These are phyloP conservation scores for Backusella liffmaniae DNA, from an alignment of 192 early-diverging fungal genomes.

Conservation along the genomic window DNA sequence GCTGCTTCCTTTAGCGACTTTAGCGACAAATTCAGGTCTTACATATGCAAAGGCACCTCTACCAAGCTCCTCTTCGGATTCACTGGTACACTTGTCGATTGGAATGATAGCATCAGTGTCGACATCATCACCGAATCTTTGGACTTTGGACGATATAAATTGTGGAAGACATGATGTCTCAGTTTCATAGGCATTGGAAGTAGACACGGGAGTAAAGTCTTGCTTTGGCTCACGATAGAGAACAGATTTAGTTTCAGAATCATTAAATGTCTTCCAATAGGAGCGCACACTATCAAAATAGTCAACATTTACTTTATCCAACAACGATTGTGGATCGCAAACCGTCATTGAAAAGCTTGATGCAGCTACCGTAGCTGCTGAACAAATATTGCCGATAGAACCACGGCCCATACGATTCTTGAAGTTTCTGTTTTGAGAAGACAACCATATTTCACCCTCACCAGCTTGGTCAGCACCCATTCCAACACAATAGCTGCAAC, in stretches of 20 bases:
- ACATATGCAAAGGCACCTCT: conserved; percentile 71
- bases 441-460: conserved; percentile 80
- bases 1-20: conserved; percentile 59
- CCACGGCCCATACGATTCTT: conserved; percentile 85
- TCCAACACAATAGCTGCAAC: conserved; percentile 80
- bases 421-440: conserved; percentile 85
- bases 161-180: neutral
- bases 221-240: neutral
- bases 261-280: neutral
- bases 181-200: neutral
- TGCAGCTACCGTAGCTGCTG: conserved; percentile 77
- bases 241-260: neutral
- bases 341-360: conserved; percentile 53
- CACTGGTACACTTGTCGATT: conserved; percentile 44
- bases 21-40: conserved; percentile 71
- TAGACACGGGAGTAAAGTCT: neutral
- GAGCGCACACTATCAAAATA: neutral
- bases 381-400: conserved; percentile 74
- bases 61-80: conserved; percentile 67
- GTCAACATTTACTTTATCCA: neutral
- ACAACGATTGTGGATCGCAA: neutral
- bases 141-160: conserved; percentile 63
- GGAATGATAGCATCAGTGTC: conserved; percentile 78
- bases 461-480: conserved; percentile 76
- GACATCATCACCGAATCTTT: conserved; percentile 73